Evolutionary conservation across 2,329 filamentous ascomycete genomes (phyloP).

Genomic region (Immersiporthe knoxdaviesiana): DNA sequence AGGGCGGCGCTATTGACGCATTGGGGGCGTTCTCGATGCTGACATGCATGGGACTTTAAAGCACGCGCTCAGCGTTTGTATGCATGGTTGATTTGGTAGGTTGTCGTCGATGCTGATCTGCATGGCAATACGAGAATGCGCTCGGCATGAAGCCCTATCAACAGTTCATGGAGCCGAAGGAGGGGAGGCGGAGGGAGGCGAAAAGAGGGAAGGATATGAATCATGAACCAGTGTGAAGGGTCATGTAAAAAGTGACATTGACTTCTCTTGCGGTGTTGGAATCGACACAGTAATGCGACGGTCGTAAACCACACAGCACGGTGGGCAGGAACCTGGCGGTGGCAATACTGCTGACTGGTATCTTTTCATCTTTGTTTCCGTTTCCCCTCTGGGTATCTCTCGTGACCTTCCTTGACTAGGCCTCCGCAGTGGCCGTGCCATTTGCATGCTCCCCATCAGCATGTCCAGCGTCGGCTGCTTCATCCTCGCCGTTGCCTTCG

Average conservation of each 20-base stretch:
- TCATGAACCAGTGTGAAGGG: neutral
- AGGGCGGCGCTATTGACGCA: neutral
- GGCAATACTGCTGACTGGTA: neutral
- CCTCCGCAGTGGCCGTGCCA: neutral
- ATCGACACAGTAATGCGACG: neutral
- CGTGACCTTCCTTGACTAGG: neutral
- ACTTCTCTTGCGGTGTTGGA: neutral
- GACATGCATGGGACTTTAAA: neutral
- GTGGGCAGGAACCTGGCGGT: neutral
- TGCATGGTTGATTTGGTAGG: neutral
- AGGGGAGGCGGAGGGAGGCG: neutral
- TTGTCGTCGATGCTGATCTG: neutral
- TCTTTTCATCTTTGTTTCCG: neutral
- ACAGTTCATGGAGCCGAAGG: neutral
- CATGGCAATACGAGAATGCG: neutral
- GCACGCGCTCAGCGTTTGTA: neutral
- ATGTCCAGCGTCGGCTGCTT: neutral
- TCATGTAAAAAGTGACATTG: neutral
- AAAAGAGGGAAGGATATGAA: too few relatives aligned
- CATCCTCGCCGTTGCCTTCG: conserved; percentile 10
- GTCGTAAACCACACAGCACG: neutral
- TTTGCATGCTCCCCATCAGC: neutral
- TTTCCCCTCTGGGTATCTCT: neutral
- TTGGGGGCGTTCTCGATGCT: neutral
- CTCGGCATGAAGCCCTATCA: neutral